Evolutionary conservation across 2,329 filamentous ascomycete species (phyloP).

Genomic region (Aureobasidium sp.): DNA sequence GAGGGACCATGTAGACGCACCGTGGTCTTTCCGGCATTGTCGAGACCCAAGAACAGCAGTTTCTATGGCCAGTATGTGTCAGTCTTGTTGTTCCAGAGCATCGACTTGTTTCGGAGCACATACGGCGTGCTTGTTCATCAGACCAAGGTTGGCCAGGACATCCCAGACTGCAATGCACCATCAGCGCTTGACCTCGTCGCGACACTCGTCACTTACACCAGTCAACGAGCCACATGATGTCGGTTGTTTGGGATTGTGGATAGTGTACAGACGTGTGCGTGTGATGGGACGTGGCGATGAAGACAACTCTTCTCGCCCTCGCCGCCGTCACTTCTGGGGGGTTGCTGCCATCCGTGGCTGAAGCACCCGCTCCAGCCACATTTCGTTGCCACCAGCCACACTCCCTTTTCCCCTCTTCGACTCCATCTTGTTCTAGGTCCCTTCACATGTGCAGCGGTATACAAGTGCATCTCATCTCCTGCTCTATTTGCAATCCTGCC

Average conservation of each 20-base stretch:
- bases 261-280: background rate
- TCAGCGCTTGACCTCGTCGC: slow-evolving; percentile 15
- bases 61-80: slow-evolving; percentile 41
- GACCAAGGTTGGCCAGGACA: slow-evolving; percentile 75
- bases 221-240: slow-evolving; percentile 81
- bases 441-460: no score
- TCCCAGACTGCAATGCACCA: slow-evolving; percentile 63
- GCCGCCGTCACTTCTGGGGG: no score
- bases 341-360: no score
- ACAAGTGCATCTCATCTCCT: no score
- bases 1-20: slow-evolving; percentile 22
- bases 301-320: slow-evolving; percentile 10
- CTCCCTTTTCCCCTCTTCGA: no score
- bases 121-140: slow-evolving; percentile 83
- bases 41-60: slow-evolving; percentile 85
- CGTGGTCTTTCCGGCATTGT: slow-evolving; percentile 93
- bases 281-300: slow-evolving; percentile 1
- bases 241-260: background rate
- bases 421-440: no score
- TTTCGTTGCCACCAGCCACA: no score
- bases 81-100: background rate
- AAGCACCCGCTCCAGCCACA: no score
- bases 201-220: slow-evolving; percentile 62
- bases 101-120: background rate
- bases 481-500: slow-evolving; percentile 8